A percentile compares a stretch with the other conserved stretches of the same genome.
These are phyloP conservation scores for Acmispon strigosus DNA, from an alignment of 306 rosid genomes.

Conservation along the genomic window DNA sequence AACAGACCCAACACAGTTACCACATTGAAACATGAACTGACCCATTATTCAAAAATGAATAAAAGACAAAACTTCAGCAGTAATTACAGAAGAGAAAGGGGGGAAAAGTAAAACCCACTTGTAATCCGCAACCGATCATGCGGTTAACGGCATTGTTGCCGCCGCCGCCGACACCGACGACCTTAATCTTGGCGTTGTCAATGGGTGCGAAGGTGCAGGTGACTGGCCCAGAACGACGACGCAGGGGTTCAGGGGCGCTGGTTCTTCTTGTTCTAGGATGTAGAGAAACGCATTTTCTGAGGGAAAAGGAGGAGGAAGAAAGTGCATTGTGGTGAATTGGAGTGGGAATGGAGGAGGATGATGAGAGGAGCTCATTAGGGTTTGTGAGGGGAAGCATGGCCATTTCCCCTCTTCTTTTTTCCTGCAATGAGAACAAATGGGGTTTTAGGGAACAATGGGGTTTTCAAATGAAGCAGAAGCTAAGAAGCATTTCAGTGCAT, in stretches of 20 bases:
- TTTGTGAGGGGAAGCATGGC: constrained; percentile 39
- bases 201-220: constrained; percentile 50
- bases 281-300: constrained; percentile 19
- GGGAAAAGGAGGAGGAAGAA: constrained; percentile 15
- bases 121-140: constrained; percentile 89
- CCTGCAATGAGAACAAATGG: not conserved
- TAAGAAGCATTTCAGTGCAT: too few relatives aligned
- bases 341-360: constrained; percentile 33
- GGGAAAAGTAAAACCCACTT: constrained; percentile 37
- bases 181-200: constrained; percentile 86
- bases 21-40: not conserved
- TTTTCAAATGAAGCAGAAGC: not conserved
- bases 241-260: not conserved
- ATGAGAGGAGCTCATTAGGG: constrained; percentile 41
- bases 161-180: constrained; percentile 91
- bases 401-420: constrained; percentile 25
- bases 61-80: not conserved
- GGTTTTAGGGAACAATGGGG: constrained; percentile 16
- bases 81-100: not conserved
- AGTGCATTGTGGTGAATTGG: constrained; percentile 24
- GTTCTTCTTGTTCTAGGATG: constrained; percentile 26
- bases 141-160: constrained; percentile 96
- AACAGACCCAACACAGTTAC: not conserved
- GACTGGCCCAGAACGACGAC: constrained; percentile 23
- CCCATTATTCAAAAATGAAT: not conserved